Evolutionary conservation across 176 grass and related monocot species (phyloP).

Genomic region (Secale cereale): DNA sequence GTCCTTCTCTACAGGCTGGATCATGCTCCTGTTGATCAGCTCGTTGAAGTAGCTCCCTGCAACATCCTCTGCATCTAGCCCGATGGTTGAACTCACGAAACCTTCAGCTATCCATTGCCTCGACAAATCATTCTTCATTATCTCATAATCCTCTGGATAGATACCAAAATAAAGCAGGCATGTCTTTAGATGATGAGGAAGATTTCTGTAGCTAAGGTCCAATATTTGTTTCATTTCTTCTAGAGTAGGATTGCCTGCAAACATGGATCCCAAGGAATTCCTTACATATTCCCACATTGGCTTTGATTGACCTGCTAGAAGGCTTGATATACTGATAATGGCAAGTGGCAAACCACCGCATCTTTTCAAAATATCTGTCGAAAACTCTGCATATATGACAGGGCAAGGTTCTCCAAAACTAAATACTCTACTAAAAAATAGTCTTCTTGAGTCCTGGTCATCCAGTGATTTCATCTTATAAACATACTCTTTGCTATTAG

Average conservation of each 20-base stretch:
- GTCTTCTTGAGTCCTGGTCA: not conserved
- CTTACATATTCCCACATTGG: not conserved
- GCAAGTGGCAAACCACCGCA: slow-evolving; percentile 19
- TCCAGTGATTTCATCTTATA: not conserved
- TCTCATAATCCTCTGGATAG: slow-evolving; percentile 25
- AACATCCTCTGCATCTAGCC: slow-evolving; percentile 19
- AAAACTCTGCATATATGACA: not conserved
- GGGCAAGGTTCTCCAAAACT: not conserved
- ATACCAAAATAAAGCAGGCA: slow-evolving; percentile 41
- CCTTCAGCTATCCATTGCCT: slow-evolving; percentile 50
- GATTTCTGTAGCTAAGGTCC: slow-evolving; percentile 30
- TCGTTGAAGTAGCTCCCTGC: slow-evolving; percentile 34
- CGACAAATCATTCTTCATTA: slow-evolving; percentile 9
- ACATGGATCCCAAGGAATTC: not conserved
- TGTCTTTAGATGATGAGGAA: slow-evolving; percentile 45
- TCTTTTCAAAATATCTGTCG: not conserved
- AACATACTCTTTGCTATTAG: not conserved
- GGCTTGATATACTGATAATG: slow-evolving; percentile 13
- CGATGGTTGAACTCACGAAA: not conserved
- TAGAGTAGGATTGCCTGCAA: slow-evolving; percentile 1
- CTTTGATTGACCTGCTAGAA: not conserved
- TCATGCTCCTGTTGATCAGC: slow-evolving; percentile 38
- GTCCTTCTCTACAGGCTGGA: slow-evolving; percentile 3
- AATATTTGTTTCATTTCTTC: slow-evolving; percentile 21
- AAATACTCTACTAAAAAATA: slow-evolving; percentile 25